phyloP scores from a whole-genome alignment of 139 green algal genomes.

The Monoraphidium neglectum region DNA sequence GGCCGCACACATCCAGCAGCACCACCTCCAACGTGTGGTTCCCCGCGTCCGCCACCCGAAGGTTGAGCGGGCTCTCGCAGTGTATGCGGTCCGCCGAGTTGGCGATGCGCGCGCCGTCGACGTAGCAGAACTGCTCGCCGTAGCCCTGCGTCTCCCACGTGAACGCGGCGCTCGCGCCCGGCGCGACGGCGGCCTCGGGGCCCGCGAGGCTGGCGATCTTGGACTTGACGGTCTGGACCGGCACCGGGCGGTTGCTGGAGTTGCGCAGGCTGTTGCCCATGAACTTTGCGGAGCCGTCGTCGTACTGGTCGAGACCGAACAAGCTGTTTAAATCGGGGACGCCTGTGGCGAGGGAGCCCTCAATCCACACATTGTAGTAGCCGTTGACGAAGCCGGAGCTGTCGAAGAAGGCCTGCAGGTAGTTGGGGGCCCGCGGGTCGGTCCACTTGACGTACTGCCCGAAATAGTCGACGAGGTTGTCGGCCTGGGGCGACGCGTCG shows the following conservation, averaged over 20 bases:
- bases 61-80: slow-evolving; percentile 32
- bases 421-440: slow-evolving; percentile 14
- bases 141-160: slow-evolving; percentile 34
- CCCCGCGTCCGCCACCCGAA: slow-evolving; percentile 16
- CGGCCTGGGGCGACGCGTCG: slow-evolving; percentile 8
- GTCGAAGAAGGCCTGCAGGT: slow-evolving; percentile 30
- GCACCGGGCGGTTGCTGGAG: slow-evolving; percentile 31
- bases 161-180: slow-evolving; percentile 11
- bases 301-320: slow-evolving; percentile 34
- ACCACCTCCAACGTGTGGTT: slow-evolving; percentile 36
- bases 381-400: slow-evolving; percentile 21
- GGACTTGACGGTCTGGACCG: slow-evolving; percentile 21
- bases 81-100: slow-evolving; percentile 27
- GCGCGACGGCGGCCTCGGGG: slow-evolving; percentile 6
- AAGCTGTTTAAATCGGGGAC: slow-evolving; percentile 22
- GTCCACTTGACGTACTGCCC: slow-evolving; percentile 38
- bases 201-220: slow-evolving; percentile 26
- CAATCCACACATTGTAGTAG: slow-evolving; percentile 35
- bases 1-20: slow-evolving; percentile 25
- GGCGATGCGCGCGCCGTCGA: slow-evolving; percentile 21
- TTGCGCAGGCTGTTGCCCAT: slow-evolving; percentile 33
- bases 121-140: slow-evolving; percentile 38
- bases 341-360: slow-evolving; percentile 26
- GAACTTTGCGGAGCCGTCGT: slow-evolving; percentile 31
- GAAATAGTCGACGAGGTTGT: slow-evolving; percentile 33